A percentile compares a stretch with the other conserved stretches of the same genome.
Evolutionary conservation across 768 basidiomycete species (phyloP).

Genomic region (Phlebiopsis gigantea): DNA sequence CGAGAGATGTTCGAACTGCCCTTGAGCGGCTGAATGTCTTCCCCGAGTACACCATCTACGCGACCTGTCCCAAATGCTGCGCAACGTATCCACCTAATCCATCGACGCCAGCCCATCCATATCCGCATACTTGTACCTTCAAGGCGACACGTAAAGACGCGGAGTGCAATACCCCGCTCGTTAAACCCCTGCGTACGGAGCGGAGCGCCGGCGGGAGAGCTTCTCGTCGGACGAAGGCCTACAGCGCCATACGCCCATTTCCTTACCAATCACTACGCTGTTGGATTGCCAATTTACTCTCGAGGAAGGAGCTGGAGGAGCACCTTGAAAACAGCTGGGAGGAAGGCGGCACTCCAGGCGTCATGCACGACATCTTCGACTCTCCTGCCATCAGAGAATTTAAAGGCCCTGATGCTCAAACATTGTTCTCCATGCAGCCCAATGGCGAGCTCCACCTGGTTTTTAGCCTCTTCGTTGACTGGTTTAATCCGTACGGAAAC

Average conservation of each 20-base stretch:
- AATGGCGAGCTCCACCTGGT: conserved; percentile 1
- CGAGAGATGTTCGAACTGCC: conserved; percentile 3
- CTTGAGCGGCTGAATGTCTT: conserved; percentile 1
- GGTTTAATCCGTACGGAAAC: conserved; percentile 15
- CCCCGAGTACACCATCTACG: conserved; percentile 5
- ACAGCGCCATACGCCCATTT: background rate
- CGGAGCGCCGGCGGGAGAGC: background rate
- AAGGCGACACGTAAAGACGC: no score
- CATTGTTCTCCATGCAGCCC: background rate
- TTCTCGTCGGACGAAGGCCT: background rate
- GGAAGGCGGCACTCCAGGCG: background rate
- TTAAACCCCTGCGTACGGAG: background rate
- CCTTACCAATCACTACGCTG: conserved; percentile 6
- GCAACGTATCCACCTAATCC: background rate
- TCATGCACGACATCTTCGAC: conserved; percentile 12
- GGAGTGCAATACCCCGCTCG: no score
- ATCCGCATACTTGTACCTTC: no score
- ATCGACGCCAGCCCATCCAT: no score
- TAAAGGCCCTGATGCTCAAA: conserved; percentile 11
- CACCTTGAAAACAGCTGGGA: conserved; percentile 2
- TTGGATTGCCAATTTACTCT: conserved; percentile 15
- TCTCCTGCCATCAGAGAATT: conserved; percentile 9
- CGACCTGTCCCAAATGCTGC: conserved; percentile 11
- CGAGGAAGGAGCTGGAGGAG: conserved; percentile 9
- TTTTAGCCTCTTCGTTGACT: conserved; percentile 14